These are phyloP conservation scores for Rhizomucor pusillus DNA, from an alignment of 371 early-diverging fungal genomes.

Conservation along the genomic window DNA sequence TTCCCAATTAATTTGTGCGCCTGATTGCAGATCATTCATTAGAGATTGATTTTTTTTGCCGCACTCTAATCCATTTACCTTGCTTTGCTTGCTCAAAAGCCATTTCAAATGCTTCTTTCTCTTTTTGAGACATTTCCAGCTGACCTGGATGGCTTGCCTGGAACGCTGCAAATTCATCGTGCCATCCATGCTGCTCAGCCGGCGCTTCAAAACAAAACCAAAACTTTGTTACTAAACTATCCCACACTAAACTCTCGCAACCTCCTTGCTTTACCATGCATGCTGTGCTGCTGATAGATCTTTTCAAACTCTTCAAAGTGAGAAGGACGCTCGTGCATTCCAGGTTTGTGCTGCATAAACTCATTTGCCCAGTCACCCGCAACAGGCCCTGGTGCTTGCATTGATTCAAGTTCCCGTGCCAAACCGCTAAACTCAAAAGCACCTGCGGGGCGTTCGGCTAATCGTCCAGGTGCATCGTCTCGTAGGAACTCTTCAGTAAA, in stretches of 20 bases:
- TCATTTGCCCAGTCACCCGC: slow-evolving; percentile 68
- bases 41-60: neutral
- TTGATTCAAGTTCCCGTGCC: slow-evolving; percentile 52
- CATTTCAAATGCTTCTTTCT: slow-evolving; percentile 63
- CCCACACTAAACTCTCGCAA: neutral
- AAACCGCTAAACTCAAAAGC: slow-evolving; percentile 59
- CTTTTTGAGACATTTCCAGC: slow-evolving; percentile 37
- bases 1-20: slow-evolving; percentile 42
- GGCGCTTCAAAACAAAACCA: neutral
- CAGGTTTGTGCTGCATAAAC: slow-evolving; percentile 57
- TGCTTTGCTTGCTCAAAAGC: slow-evolving; percentile 76
- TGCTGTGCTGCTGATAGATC: slow-evolving; percentile 44
- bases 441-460: slow-evolving; percentile 28
- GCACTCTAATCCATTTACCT: slow-evolving; percentile 18
- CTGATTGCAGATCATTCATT: slow-evolving; percentile 2
- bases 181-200: slow-evolving; percentile 30
- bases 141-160: slow-evolving; percentile 21
- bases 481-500: slow-evolving; percentile 43
- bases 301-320: slow-evolving; percentile 61
- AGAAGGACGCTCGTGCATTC: slow-evolving; percentile 17
- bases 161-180: slow-evolving; percentile 39
- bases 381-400: slow-evolving; percentile 24
- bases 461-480: slow-evolving; percentile 27
- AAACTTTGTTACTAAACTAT: neutral
- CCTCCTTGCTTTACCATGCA: slow-evolving; percentile 15